These are phyloP conservation scores for Malus hybrid DNA, from an alignment of 331 rosid genomes.

Conservation along the genomic window DNA sequence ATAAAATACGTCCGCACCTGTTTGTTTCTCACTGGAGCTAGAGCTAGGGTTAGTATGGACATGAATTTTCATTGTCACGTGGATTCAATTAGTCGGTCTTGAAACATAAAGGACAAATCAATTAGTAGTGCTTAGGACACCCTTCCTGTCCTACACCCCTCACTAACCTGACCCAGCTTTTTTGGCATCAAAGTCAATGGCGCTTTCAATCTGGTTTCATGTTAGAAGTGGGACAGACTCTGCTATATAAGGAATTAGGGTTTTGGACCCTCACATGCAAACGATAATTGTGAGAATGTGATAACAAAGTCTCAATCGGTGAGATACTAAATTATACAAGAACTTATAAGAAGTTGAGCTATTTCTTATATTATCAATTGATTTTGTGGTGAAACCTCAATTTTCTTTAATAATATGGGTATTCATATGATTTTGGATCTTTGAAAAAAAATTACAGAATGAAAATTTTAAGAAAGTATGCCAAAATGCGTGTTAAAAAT, in stretches of 20 bases:
- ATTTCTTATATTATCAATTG: too few species aligned
- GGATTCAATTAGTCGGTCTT: constrained; percentile 29
- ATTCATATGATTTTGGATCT: neutral
- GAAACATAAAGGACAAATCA: constrained; percentile 24
- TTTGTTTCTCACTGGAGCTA: neutral
- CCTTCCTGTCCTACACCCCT: constrained; percentile 16
- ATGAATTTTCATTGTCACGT: constrained; percentile 24
- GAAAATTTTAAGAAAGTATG: too few species aligned
- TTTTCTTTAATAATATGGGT: too few species aligned
- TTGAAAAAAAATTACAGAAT: too few species aligned
- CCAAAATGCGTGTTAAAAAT: too few species aligned
- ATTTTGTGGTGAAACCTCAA: too few species aligned
- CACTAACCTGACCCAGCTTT: constrained; percentile 13
- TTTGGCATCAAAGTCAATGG: constrained; percentile 21
- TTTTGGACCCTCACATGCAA: constrained; percentile 30
- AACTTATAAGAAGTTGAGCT: too few species aligned
- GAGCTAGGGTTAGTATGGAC: neutral
- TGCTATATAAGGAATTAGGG: constrained; percentile 21
- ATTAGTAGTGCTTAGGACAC: constrained; percentile 25
- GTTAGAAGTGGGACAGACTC: constrained; percentile 3
- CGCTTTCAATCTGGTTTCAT: constrained; percentile 24
- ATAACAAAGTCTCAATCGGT: too few species aligned
- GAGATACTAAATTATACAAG: too few species aligned
- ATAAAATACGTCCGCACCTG: neutral
- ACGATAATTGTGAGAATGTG: neutral